Evolutionary conservation across 2,329 filamentous ascomycete species (phyloP), one percentile per base, ranked within the genome.

Genomic region (Westerdykella sp.): DNA sequence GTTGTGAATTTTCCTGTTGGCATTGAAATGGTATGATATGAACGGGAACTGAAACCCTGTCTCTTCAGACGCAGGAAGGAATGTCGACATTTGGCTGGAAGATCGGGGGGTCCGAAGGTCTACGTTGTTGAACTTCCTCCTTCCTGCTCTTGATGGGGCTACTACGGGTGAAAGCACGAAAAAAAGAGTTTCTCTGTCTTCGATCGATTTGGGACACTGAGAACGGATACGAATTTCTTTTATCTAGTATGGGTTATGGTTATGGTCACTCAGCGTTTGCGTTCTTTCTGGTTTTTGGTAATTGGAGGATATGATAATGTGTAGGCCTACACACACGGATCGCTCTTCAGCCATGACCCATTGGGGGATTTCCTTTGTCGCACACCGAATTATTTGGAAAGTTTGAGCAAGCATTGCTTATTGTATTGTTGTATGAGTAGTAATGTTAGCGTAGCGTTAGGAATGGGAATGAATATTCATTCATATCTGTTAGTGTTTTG

Each of bases 81-180:
- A 22, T 21, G 15, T 21, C 15, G n/a, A 16, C 16, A 21, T 10
- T 21, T 12, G 22, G 38, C 55, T 53, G 46, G 50, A 60, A 48
- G 56, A 59, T 62, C 59, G 59, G 59, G 59, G 59, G 59, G 57
- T 59, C 51, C 43, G 55, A 61, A 57, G 48, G 56, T 47, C 41
- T 22, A 7, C 40, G 2, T 35, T 14, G 13, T 18, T 35, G 32
- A 35, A 35, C 32, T 9, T 13, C 3, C 15, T 35, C n/a, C 32
- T 35, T 9, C n/a, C n/a, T 35, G n/a, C 32, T 15, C n/a, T 7
- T 35, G 32, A 14, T 5, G 2, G 32, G 32, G 32, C 13, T 14
- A 18, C 3, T 32, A 14, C 14, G 12, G 30, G 12, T 14, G 14
- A 32, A 32, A 32, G 32, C 9, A 28, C 25, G 25, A 28, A 18